Conservation (phyloP, 2,329 filamentous ascomycete species). For the Nothophoma quercina region DNA sequence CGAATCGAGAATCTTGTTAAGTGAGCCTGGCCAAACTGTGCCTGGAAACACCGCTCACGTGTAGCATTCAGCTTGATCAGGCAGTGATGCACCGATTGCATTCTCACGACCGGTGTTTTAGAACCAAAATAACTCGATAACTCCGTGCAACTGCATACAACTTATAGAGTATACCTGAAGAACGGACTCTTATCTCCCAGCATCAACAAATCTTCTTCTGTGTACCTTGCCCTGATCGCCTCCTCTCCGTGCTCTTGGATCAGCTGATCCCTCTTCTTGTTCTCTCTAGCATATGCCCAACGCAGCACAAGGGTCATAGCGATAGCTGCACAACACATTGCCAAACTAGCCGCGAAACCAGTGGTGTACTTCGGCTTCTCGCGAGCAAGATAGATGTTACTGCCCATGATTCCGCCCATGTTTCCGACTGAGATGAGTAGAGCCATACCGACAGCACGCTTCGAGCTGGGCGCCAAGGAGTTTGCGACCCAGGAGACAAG, state of each 20-base stretch:
- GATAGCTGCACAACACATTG: slow-evolving; percentile 56
- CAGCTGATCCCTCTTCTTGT: slow-evolving; percentile 35
- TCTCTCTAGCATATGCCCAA: slow-evolving; percentile 53
- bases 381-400: slow-evolving; percentile 59
- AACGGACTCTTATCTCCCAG: slow-evolving; percentile 54
- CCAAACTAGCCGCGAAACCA: slow-evolving; percentile 60
- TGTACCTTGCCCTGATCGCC: slow-evolving; percentile 47
- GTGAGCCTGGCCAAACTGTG: too few relatives aligned
- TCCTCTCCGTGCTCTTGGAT: slow-evolving; percentile 41
- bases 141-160: too few relatives aligned
- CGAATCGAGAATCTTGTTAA: too few relatives aligned
- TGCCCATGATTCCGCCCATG: slow-evolving; percentile 51
- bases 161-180: slow-evolving; percentile 50
- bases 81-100: too few relatives aligned
- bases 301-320: slow-evolving; percentile 50
- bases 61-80: too few relatives aligned
- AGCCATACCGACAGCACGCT: slow-evolving; percentile 57
- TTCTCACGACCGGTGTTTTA: too few relatives aligned
- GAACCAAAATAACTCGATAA: too few relatives aligned
- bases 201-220: slow-evolving; percentile 50
- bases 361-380: slow-evolving; percentile 60
- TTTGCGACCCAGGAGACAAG: slow-evolving; percentile 49
- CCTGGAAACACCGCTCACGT: too few relatives aligned
- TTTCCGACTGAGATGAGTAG: slow-evolving; percentile 60
- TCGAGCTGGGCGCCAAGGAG: slow-evolving; percentile 44